Base-by-base conservation (phyloP, 352 stramenopile species). In the Phytophthora quininea region DNA sequence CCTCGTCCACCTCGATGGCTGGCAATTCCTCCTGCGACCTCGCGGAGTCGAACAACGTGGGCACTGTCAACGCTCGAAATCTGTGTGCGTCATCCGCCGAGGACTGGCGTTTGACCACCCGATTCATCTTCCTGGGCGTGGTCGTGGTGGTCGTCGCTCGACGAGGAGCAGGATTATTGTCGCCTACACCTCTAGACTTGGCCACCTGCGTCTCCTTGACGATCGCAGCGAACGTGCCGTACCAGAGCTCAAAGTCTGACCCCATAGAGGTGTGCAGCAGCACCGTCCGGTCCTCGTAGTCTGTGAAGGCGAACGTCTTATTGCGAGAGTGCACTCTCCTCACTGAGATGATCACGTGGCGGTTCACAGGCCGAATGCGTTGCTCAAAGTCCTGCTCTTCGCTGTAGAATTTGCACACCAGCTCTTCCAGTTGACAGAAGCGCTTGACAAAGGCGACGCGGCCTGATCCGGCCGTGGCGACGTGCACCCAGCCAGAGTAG, bases 241-340 rank as follows among this genome's bases (percentile, higher is more conserved):
- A 74, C 77, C 79, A 88, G 32, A 64, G 67, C 45, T 86, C 77
- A 74, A 88, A 88, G 64, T 84, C 77, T 0, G 67, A 67, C 2
- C 68, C 62, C 14, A 82, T 69, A 8, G 68, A 66, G 42, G 73
- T 80, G 58, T 84, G 72, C 15, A 82, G 45, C 54, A 80, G 11
- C 27, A 88, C 45, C 7, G 51, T 67, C n/a, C 60, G 64, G 47
- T 84, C 77, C 31, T 80, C 74, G 49, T 88, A 74, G 75, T 86
- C 74, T 3, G 65, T 75, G 15, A 88, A 63, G 7, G 60, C 42
- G 43, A 88, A 80, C 40, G 69, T 69, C 48, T 88, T 86, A 74
- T 88, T 88, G 38, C 72, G 65, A n/a, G 77, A 55, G 15, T 79
- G 74, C 24, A 78, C 62, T n/a, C 74, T 69, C 42, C 54, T 30